These are phyloP conservation scores for Tetraselmis chui DNA, from an alignment of 139 green algal species.

Conservation along the genomic window DNA sequence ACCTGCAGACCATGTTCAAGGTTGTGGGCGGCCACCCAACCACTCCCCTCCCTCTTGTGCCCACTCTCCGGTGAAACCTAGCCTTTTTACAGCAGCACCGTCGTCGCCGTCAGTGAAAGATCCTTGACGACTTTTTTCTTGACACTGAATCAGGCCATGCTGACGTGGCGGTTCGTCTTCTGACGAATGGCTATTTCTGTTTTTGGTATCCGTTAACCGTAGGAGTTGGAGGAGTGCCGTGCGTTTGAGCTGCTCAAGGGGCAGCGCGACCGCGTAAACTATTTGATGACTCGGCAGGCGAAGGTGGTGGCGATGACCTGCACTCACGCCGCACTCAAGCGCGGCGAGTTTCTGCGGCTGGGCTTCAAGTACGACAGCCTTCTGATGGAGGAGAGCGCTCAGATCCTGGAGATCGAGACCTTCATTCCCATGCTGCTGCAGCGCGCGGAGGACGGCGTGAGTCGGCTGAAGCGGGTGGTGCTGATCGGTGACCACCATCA, in stretches of 20 bases:
- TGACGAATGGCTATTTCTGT: too few relatives aligned
- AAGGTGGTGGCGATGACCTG: conserved; percentile 99
- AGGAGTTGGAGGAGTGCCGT: conserved; percentile 92
- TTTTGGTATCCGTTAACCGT: too few relatives aligned
- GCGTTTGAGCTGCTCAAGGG: conserved; percentile 94
- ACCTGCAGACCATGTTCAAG: conserved; percentile 83
- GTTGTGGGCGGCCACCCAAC: too few relatives aligned
- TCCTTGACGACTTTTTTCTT: too few relatives aligned
- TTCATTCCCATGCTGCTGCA: conserved; percentile 95
- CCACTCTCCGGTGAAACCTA: too few relatives aligned
- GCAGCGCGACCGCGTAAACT: conserved; percentile 86
- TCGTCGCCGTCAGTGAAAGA: too few relatives aligned
- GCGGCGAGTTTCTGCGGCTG: conserved; percentile 88
- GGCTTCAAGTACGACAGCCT: conserved; percentile 96
- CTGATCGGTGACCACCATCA: conserved; percentile 98
- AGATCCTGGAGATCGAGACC: conserved; percentile 99
- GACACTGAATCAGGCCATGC: too few relatives aligned
- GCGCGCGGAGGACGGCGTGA: conserved; percentile 40
- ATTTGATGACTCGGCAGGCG: conserved; percentile 93
- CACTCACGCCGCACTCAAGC: conserved; percentile 95
- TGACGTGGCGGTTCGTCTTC: too few relatives aligned
- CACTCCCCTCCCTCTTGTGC: neutral
- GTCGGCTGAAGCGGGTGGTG: conserved; percentile 72
- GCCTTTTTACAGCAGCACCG: too few relatives aligned
- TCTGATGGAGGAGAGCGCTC: conserved; percentile 94